phyloP scores from a whole-genome alignment of 345 rosid species.

The Gossypium anomalum region DNA sequence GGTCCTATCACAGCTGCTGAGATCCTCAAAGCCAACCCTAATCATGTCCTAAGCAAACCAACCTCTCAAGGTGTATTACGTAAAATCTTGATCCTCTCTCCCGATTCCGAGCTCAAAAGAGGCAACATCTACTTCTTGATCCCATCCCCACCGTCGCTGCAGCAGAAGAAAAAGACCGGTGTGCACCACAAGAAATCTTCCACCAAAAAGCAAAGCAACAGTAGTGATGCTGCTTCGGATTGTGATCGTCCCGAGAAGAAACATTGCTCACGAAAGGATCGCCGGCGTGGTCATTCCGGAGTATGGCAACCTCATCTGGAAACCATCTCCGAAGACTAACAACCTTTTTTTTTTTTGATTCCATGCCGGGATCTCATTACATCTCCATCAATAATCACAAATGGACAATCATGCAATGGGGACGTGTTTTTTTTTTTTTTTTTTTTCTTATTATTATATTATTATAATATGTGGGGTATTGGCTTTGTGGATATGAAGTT shows the following conservation, averaged over 20 bases:
- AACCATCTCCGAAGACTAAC: slow-evolving; percentile 72
- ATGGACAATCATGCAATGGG: not conserved
- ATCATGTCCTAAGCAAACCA: slow-evolving; percentile 74
- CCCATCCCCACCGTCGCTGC: slow-evolving; percentile 49
- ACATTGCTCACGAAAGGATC: slow-evolving; percentile 41
- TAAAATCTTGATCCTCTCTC: slow-evolving; percentile 68
- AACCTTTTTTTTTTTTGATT: not conserved
- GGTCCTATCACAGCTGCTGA: slow-evolving; percentile 74
- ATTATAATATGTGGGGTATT: slow-evolving; percentile 1
- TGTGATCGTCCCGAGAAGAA: slow-evolving; percentile 40
- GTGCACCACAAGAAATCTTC: slow-evolving; percentile 14
- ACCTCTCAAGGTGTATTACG: slow-evolving; percentile 72
- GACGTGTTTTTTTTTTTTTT: not conserved
- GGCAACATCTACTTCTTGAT: slow-evolving; percentile 88
- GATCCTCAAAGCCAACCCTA: slow-evolving; percentile 71
- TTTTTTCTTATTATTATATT: too few species aligned
- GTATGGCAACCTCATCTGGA: slow-evolving; percentile 75
- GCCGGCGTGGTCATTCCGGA: slow-evolving; percentile 41
- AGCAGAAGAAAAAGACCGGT: slow-evolving; percentile 37
- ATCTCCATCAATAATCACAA: not conserved
- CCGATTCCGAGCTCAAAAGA: slow-evolving; percentile 81
- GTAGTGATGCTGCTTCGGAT: slow-evolving; percentile 13
- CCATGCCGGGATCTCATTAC: slow-evolving; percentile 9
- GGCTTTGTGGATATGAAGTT: slow-evolving; percentile 14
- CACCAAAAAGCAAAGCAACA: slow-evolving; percentile 20